Percentiles rank a stretch among this genome's conserved stretches.
phyloP scores from a whole-genome alignment of 352 stramenopile species.

The Phytopythium boreale region DNA sequence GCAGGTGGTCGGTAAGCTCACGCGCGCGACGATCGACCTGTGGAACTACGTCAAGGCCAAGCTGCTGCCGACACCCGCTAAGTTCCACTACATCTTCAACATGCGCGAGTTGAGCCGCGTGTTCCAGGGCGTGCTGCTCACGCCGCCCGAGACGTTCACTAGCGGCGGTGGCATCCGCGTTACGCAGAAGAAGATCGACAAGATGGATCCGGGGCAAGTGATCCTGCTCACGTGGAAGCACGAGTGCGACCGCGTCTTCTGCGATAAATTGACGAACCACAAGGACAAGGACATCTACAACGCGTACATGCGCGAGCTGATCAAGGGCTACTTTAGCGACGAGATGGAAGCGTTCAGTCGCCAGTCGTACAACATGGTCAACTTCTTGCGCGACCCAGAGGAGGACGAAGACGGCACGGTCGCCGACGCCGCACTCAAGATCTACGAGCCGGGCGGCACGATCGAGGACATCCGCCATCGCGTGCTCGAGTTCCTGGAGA shows the following conservation, averaged over 20 bases:
- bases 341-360: conserved; percentile 70
- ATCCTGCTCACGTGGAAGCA: conserved; percentile 97
- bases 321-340: conserved; percentile 90
- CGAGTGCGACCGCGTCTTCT: conserved; percentile 97
- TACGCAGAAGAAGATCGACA: conserved; percentile 79
- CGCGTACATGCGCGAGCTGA: conserved; percentile 90
- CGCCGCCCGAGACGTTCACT: conserved; percentile 93
- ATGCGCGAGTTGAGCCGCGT: conserved; percentile 98
- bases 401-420: conserved; percentile 96
- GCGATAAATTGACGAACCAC: conserved; percentile 96
- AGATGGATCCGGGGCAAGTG: conserved; percentile 91
- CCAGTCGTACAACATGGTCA: conserved; percentile 94
- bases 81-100: conserved; percentile 99
- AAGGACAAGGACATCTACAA: conserved; percentile 96
- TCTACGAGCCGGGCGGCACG: conserved; percentile 96
- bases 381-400: conserved; percentile 96
- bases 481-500: conserved; percentile 94
- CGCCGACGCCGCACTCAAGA: conserved; percentile 93
- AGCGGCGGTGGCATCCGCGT: conserved; percentile 86
- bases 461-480: conserved; percentile 91
- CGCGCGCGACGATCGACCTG: conserved; percentile 94
- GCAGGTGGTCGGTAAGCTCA: conserved; percentile 92
- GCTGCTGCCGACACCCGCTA: conserved; percentile 95
- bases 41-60: conserved; percentile 98
- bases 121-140: conserved; percentile 97